These are phyloP conservation scores for Agaricus blazei DNA, from an alignment of 768 basidiomycete species.

Conservation along the genomic window DNA sequence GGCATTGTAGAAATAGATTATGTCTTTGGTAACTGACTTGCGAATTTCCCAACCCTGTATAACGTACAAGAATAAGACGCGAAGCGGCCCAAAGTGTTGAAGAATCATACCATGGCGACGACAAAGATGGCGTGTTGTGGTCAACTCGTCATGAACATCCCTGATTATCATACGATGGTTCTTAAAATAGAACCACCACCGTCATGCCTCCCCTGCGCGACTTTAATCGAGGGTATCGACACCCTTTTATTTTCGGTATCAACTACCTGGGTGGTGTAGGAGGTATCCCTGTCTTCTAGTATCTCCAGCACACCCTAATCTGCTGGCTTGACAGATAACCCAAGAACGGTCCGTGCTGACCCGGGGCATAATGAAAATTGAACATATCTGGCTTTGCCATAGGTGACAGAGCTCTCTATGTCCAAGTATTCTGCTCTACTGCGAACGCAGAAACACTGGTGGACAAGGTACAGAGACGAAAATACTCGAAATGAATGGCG, in stretches of 20 bases:
- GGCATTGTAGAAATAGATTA: conserved; percentile 88
- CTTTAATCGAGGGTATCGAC: conserved; percentile 36
- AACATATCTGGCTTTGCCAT: neutral
- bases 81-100: neutral
- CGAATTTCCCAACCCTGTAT: neutral
- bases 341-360: conserved; percentile 37
- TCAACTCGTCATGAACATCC: neutral
- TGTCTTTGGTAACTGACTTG: conserved; percentile 36
- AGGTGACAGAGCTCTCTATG: conserved; percentile 50
- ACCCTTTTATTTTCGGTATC: conserved; percentile 44
- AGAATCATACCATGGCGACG: neutral
- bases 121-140: neutral
- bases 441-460: conserved; percentile 36
- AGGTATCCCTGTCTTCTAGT: conserved; percentile 20
- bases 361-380: neutral
- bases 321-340: conserved; percentile 28
- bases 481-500: conserved; percentile 27
- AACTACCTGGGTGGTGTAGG: conserved; percentile 41
- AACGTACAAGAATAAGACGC: too few relatives aligned
- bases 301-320: neutral
- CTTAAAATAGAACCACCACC: conserved; percentile 5
- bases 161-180: neutral
- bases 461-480: conserved; percentile 23
- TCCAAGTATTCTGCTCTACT: conserved; percentile 39
- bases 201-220: conserved; percentile 17